These are phyloP conservation scores for Nicotiana attenuata DNA, from an alignment of 257 asterid genomes.

Conservation along the genomic window DNA sequence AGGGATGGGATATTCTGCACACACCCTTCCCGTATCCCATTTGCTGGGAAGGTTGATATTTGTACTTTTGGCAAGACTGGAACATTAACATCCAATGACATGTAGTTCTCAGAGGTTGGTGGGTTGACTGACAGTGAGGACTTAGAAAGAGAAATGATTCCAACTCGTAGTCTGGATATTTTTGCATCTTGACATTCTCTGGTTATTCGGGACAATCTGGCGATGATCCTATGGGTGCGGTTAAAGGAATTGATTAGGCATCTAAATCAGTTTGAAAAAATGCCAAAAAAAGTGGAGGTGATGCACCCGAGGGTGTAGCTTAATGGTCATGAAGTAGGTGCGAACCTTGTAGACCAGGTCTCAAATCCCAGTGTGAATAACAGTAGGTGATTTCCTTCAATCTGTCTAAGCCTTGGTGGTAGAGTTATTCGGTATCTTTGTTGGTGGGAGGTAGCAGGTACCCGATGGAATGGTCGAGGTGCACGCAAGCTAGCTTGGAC, in stretches of 20 bases:
- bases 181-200: conserved; percentile 97
- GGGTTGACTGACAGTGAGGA: conserved; percentile 79
- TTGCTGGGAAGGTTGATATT: conserved; percentile 96
- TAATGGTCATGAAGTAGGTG: neutral
- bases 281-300: conserved; percentile 45
- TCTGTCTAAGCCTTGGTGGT: neutral
- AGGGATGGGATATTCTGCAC: conserved; percentile 73
- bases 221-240: conserved; percentile 85
- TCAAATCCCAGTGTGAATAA: neutral
- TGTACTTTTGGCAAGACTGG: conserved; percentile 93
- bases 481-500: neutral
- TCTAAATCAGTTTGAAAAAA: conserved; percentile 81
- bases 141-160: conserved; percentile 58
- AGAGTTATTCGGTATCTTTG: neutral
- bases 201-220: conserved; percentile 97
- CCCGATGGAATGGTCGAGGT: neutral
- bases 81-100: conserved; percentile 88
- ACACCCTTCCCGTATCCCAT: conserved; percentile 86
- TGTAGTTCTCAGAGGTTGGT: conserved; percentile 92
- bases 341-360: neutral
- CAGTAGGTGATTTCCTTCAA: neutral
- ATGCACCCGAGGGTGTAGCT: neutral
- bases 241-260: conserved; percentile 81
- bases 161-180: conserved; percentile 65
- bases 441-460: neutral